Evolutionary conservation across 441 rosid species (phyloP), one percentile per base, ranked within the genome.

Genomic region (Jatropha podagrica): DNA sequence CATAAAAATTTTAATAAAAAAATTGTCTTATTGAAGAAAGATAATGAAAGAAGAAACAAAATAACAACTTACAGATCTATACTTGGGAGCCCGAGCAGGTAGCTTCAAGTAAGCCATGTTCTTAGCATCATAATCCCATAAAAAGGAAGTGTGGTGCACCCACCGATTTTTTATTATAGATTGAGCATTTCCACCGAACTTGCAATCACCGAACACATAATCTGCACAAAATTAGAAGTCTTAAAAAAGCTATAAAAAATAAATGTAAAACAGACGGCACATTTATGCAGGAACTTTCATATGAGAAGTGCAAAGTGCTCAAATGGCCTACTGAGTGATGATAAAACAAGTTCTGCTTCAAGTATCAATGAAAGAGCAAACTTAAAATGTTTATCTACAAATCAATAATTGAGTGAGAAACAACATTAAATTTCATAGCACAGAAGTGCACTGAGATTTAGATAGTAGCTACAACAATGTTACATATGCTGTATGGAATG

Each of bases 111-210:
- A 94, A 67, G 88, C 82, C 97, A 92, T 92, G 84, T 90, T 92
- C 68, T 76, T 77, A 51, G 67, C 84, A 62, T 84, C 80, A 54
- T 85, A 94, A 78, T 94, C 95, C 97, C 95, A 94, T 41, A 91
- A 54, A 76, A 92, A 91, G 7, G 98, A 94, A 6, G 97, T 92
- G 79, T 94, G 98, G 79, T 92, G 97, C 72, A 91, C 85, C 97
- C 97, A 94, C 62, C 95, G 82, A 72, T 61, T 86, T 84, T 82
- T 91, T 6, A 83, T 91, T 59, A 94, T 91, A 11, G 95, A 92
- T 42, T 94, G 97, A 58, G 97, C 95, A 83, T 94, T 92, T 65
- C 97, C 97, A 72, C 95, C 98, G 77, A 94, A 92, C 61, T 94
- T 94, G 65, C 65, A 84, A 74, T 89, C 80, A 46, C 92, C 92